Percentiles rank a stretch among this genome's conserved stretches.
Conservation (phyloP, 305 asterid genomes). For the Fraxinus velutina region DNA sequence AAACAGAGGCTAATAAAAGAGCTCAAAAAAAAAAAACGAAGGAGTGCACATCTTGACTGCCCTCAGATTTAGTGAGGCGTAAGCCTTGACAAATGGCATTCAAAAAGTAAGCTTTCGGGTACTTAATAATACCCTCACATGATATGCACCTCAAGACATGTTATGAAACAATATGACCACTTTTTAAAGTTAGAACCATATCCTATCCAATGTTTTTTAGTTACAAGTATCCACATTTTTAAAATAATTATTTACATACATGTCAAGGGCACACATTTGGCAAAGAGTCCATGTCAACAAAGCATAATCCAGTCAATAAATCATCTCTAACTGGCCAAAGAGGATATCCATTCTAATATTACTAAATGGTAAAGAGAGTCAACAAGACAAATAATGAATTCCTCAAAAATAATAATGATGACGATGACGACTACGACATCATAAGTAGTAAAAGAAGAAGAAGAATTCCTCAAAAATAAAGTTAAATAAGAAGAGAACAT, state of each 20-base stretch:
- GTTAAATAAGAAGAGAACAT: not conserved
- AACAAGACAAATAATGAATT: not conserved
- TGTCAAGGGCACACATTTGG: not conserved
- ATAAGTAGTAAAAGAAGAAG: not conserved
- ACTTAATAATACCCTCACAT: not conserved
- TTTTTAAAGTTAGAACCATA: not conserved
- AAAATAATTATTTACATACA: not conserved
- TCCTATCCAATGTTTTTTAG: not conserved
- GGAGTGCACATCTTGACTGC: not conserved
- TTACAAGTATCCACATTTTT: not conserved
- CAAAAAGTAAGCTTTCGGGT: not conserved
- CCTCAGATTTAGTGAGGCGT: not conserved
- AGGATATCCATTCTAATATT: not conserved
- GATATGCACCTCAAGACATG: not conserved
- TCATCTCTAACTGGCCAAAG: not conserved
- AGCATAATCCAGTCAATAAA: not conserved
- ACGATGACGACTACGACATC: not conserved
- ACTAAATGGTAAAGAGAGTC: not conserved
- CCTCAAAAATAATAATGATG: not conserved
- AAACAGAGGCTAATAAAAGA: not conserved
- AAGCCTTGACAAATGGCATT: not conserved
- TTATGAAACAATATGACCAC: not conserved
- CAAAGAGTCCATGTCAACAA: not conserved
- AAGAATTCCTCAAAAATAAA: slow-evolving; percentile 1
- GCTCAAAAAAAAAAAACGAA: not conserved